These are phyloP conservation scores for Leavenworthia alabamica DNA, from an alignment of 345 rosid species.

Conservation along the genomic window DNA sequence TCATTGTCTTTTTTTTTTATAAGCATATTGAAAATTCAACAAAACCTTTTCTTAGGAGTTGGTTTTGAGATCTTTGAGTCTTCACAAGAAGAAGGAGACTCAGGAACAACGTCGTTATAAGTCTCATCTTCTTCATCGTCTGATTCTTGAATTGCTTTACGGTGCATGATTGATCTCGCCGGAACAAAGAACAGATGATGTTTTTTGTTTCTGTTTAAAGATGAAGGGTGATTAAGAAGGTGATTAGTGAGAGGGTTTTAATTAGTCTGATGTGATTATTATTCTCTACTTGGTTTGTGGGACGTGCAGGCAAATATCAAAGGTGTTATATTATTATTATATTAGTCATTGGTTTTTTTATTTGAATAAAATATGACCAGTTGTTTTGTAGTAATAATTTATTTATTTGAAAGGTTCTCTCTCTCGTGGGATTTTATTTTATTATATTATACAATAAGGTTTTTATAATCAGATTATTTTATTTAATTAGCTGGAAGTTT, in stretches of 20 bases:
- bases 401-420: constrained; percentile 22
- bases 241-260: constrained; percentile 36
- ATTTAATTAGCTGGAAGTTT: constrained; percentile 33
- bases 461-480: constrained; percentile 21
- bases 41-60: constrained; percentile 55
- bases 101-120: constrained; percentile 32
- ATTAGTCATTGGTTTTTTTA: constrained; percentile 5
- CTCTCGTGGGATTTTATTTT: constrained; percentile 23
- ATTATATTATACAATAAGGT: constrained; percentile 1
- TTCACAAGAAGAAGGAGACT: constrained; percentile 46
- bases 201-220: background rate
- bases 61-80: constrained; percentile 36
- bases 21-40: background rate
- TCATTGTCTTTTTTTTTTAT: background rate
- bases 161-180: constrained; percentile 24
- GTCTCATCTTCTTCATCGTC: constrained; percentile 36
- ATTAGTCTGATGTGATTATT: constrained; percentile 29
- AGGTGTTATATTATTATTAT: constrained; percentile 12
- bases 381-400: constrained; percentile 25
- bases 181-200: background rate
- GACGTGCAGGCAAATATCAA: constrained; percentile 39
- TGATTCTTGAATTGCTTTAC: constrained; percentile 27
- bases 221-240: constrained; percentile 17
- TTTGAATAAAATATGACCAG: constrained; percentile 23
- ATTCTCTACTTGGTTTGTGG: constrained; percentile 25